Percentiles rank a stretch among this genome's conserved stretches.
Evolutionary conservation across 306 rosid genomes (phyloP).

Genomic region (Dryas alaskensis): DNA sequence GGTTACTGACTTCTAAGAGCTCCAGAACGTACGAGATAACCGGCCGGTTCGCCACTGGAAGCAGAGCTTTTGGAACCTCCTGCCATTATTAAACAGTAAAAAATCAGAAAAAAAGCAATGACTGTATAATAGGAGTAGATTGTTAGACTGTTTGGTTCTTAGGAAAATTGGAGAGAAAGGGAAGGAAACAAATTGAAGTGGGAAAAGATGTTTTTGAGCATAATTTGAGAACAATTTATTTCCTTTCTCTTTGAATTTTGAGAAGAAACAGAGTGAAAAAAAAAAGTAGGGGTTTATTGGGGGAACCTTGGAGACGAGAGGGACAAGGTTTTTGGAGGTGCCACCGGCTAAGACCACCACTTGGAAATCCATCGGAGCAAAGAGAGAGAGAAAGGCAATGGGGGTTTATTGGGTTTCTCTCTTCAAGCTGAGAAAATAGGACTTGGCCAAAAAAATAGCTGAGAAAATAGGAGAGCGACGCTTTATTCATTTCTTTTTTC

Average conservation of each 20-base stretch:
- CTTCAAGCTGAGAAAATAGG: too few relatives aligned
- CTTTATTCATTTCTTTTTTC: too few relatives aligned
- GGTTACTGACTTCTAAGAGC: constrained; percentile 75
- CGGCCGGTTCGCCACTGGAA: constrained; percentile 91
- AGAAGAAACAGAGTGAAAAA: not conserved
- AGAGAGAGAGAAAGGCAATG: not conserved
- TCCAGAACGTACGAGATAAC: constrained; percentile 85
- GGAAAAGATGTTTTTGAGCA: not conserved
- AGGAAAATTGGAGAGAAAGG: not conserved
- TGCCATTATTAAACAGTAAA: constrained; percentile 24
- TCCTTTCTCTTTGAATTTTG: too few relatives aligned
- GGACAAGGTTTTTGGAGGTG: constrained; percentile 73
- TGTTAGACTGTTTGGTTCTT: constrained; percentile 5
- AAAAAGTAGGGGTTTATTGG: not conserved
- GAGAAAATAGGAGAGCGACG: too few relatives aligned
- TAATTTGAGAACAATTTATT: too few relatives aligned
- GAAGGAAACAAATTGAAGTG: not conserved
- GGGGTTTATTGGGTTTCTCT: constrained; percentile 20
- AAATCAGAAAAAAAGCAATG: not conserved
- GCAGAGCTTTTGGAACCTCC: constrained; percentile 91
- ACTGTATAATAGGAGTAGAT: not conserved
- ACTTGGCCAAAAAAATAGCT: too few relatives aligned
- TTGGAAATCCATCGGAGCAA: constrained; percentile 70
- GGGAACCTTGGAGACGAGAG: constrained; percentile 80
- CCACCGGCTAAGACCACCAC: constrained; percentile 97